Base-by-base conservation (phyloP, 352 stramenopile species). In the Globisporangium barbulae region DNA sequence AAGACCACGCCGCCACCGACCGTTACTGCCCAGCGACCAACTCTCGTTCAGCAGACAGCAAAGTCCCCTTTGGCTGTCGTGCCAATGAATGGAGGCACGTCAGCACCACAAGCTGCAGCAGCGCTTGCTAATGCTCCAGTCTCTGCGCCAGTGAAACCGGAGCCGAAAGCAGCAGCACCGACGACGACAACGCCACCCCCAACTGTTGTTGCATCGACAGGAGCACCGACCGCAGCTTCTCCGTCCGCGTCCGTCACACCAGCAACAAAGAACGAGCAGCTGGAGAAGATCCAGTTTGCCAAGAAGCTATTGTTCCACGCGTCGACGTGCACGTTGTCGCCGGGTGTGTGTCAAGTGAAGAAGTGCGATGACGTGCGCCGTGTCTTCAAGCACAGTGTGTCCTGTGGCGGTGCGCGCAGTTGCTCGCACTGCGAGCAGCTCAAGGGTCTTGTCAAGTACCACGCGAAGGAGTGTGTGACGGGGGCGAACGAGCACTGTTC, bases 271-370 rank as follows among this genome's bases (percentile, higher is more conserved):
- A 84, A 83, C 53, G 83, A 94, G 60, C 75, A 83, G 8, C 63
- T 88, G 55, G 87, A 91, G 61, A 95, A 92, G 58, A 94, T 95
- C 44, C 73, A 91, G 53, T 95, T 94, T 57, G 87, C 87, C 2
- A 93, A 92, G 42, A 78, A 89, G 35, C 76, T 96, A 17, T 42
- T 96, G 12, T 86, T 86, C 49, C 87, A 96, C 53, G 82, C 87
- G 28, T 83, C 84, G 0, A 88, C 75, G 3, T 96, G 87, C 60
- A 74, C 68, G 28, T 55, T 91, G 28, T 56, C 72, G 7, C 73
- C 85, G 2, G 82, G 85, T 8, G 53, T 84, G 30, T 96, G 87
- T 53, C 79, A 91, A 39, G 80, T 94, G n/a, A 94, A 91, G 53
- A 91, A 93, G 42, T 96, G 87, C 56, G 85, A 94, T 57, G 87